Evolutionary conservation across 257 asterid species (phyloP).

Genomic region (Nicotiana paniculata): DNA sequence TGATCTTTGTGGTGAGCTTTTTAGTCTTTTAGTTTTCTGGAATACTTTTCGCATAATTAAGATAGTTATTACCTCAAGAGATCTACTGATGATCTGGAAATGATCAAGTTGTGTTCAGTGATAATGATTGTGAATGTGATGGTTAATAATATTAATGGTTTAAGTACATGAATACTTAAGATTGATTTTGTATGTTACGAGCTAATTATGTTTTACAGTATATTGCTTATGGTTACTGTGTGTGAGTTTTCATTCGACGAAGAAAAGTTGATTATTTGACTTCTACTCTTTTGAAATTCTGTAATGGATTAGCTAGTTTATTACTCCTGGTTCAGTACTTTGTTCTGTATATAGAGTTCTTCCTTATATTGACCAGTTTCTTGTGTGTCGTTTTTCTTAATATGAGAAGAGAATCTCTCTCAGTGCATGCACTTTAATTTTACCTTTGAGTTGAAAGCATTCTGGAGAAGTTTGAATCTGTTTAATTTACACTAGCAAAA

Average conservation of each 20-base stretch:
- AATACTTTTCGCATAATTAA: not conserved
- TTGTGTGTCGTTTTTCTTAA: conserved; percentile 2
- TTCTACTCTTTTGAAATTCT: not conserved
- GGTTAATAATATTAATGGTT: not conserved
- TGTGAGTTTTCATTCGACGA: not conserved
- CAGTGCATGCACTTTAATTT: not conserved
- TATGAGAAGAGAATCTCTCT: not conserved
- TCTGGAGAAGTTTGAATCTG: not conserved
- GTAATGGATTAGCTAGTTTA: not conserved
- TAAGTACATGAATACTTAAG: not conserved
- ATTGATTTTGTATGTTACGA: not conserved
- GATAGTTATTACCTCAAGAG: not conserved
- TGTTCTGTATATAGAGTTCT: not conserved
- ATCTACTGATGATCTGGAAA: not conserved
- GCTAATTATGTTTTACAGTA: not conserved
- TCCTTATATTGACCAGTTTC: not conserved
- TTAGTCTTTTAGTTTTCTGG: not conserved
- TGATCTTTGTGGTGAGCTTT: conserved; percentile 60
- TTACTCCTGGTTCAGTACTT: not conserved
- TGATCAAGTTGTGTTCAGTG: not conserved
- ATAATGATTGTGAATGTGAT: not conserved
- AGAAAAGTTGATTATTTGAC: not conserved
- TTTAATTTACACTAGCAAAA: not conserved
- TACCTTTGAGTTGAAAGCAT: not conserved
- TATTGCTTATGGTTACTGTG: not conserved